These are phyloP conservation scores for Boletus smithii DNA, from an alignment of 1,284 basidiomycete species.

Conservation along the genomic window DNA sequence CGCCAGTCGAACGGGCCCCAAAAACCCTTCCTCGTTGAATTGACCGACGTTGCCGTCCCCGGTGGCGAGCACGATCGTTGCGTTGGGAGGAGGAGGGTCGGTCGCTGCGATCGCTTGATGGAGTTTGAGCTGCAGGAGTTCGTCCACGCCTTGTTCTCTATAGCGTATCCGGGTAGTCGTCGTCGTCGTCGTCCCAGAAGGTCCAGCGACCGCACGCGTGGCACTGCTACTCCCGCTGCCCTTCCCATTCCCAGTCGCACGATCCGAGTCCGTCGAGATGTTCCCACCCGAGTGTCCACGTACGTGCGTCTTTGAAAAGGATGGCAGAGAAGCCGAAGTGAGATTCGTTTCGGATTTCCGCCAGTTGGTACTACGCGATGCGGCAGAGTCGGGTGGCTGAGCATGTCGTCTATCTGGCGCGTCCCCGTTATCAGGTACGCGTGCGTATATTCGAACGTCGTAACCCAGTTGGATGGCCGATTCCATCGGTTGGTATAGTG, in stretches of 20 bases:
- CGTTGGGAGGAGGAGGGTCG: constrained; percentile 56
- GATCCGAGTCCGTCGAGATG: constrained; percentile 28
- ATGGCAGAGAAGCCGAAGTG: neutral
- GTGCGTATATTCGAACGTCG: constrained; percentile 71
- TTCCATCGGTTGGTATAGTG: constrained; percentile 79
- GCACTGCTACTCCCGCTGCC: constrained; percentile 5
- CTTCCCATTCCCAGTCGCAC: constrained; percentile 2
- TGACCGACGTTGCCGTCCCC: constrained; percentile 87
- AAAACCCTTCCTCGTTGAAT: constrained; percentile 85
- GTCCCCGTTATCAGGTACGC: constrained; percentile 72
- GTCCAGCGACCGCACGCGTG: constrained; percentile 8
- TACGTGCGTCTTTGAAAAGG: constrained; percentile 17
- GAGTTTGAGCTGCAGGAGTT: constrained; percentile 82
- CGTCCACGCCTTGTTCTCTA: constrained; percentile 85
- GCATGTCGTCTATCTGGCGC: constrained; percentile 46
- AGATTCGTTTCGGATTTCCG: constrained; percentile 21
- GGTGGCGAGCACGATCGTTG: constrained; percentile 83
- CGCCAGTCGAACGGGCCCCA: constrained; percentile 78
- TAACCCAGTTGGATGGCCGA: constrained; percentile 73
- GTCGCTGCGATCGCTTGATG: constrained; percentile 75
- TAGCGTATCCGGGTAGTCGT: constrained; percentile 44
- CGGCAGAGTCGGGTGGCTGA: constrained; percentile 13
- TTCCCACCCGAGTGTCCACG: constrained; percentile 35
- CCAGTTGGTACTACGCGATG: constrained; percentile 17
- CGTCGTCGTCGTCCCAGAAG: constrained; percentile 7